These are phyloP conservation scores for Gracilaria domingensis DNA, from an alignment of 23 red algal species.

Conservation along the genomic window DNA sequence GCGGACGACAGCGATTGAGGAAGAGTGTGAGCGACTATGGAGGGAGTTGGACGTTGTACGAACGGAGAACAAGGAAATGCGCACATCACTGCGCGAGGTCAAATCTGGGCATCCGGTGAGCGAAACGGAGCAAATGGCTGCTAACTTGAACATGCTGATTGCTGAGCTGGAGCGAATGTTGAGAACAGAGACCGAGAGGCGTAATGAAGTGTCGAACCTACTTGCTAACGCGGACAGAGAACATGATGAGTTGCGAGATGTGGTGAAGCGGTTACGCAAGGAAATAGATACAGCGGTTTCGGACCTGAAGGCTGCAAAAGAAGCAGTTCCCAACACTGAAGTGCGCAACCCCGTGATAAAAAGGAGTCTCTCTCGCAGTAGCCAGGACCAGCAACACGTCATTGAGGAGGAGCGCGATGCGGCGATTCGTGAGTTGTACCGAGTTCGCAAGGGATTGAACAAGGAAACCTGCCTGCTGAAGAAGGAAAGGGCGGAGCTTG, in stretches of 20 bases:
- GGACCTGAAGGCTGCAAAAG: constrained; percentile 10
- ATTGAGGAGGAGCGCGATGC: constrained; percentile 49
- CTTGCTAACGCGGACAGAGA: constrained; percentile 46
- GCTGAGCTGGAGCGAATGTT: constrained; percentile 21
- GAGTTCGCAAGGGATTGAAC: constrained; percentile 61
- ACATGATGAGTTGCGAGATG: constrained; percentile 56
- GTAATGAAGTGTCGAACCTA: constrained; percentile 28
- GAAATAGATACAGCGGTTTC: constrained; percentile 41
- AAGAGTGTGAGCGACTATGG: constrained; percentile 4
- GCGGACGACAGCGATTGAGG: neutral
- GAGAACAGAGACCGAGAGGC: constrained; percentile 36
- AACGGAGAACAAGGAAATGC: constrained; percentile 40
- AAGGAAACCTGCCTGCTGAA: constrained; percentile 54
- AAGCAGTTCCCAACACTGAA: constrained; percentile 15
- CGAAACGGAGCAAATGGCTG: constrained; percentile 7
- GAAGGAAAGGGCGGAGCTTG: constrained; percentile 50
- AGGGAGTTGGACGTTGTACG: constrained; percentile 14
- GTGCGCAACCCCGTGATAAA: constrained; percentile 25
- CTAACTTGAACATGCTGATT: constrained; percentile 19
- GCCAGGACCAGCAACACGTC: neutral
- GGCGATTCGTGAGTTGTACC: constrained; percentile 56
- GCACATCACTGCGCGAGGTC: constrained; percentile 23
- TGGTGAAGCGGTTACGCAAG: constrained; percentile 54
- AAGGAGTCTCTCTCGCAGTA: neutral
- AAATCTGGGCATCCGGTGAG: neutral